Conservation (phyloP, 805 yeast species). For the Grigorovia humatica region DNA sequence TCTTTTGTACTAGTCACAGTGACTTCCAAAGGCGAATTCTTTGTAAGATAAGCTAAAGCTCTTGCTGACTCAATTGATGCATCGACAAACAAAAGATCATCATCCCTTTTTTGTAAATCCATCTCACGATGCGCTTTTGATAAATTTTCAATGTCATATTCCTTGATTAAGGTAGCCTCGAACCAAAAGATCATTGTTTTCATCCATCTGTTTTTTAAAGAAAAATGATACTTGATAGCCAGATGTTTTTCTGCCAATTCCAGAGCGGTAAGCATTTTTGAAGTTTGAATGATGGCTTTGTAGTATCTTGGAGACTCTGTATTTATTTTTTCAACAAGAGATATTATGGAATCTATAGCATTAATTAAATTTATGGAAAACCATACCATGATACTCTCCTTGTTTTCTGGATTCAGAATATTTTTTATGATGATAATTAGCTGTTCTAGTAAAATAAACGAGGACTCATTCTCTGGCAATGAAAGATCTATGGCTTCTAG, state of each 20-base stretch:
- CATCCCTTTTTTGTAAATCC: slow-evolving; percentile 29
- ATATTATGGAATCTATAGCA: slow-evolving; percentile 22
- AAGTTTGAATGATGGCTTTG: slow-evolving; percentile 21
- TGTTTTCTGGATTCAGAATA: slow-evolving; percentile 23
- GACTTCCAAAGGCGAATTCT: slow-evolving; percentile 44
- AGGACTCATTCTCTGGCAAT: slow-evolving; percentile 11
- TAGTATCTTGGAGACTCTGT: slow-evolving; percentile 11
- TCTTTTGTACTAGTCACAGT: slow-evolving; percentile 42
- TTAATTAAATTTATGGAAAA: slow-evolving; percentile 25
- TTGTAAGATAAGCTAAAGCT: slow-evolving; percentile 44
- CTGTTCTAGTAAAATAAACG: slow-evolving; percentile 36
- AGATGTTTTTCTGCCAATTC: slow-evolving; percentile 15
- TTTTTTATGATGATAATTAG: slow-evolving; percentile 35
- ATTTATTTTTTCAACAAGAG: slow-evolving; percentile 12
- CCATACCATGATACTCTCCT: slow-evolving; percentile 15
- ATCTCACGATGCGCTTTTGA: slow-evolving; percentile 23
- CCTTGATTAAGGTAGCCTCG: slow-evolving; percentile 36
- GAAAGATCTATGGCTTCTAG: slow-evolving; percentile 15
- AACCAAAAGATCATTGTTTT: slow-evolving; percentile 41
- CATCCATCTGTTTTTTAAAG: slow-evolving; percentile 37
- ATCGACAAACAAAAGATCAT: slow-evolving; percentile 41
- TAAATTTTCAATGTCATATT: slow-evolving; percentile 21
- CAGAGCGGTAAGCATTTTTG: slow-evolving; percentile 20
- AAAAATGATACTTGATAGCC: slow-evolving; percentile 33
- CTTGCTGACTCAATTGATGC: slow-evolving; percentile 49